Evolutionary conservation across 2,329 filamentous ascomycete species (phyloP).

Genomic region (Penicillium janthinellum): DNA sequence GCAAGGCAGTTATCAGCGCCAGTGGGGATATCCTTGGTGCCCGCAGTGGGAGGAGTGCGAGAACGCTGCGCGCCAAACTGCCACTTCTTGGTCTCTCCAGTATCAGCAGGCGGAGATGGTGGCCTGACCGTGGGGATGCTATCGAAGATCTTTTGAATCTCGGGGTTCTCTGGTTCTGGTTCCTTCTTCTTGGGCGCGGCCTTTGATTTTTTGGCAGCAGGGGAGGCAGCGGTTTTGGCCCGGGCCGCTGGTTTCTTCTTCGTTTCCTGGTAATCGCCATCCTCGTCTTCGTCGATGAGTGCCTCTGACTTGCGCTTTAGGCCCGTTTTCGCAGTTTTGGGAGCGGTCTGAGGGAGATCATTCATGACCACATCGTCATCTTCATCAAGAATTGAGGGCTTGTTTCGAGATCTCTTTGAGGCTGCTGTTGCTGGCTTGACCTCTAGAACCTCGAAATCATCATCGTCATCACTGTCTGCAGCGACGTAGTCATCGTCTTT

Average conservation of each 20-base stretch:
- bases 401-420: slow-evolving; percentile 46
- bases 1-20: slow-evolving; percentile 88
- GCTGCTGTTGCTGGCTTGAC: slow-evolving; percentile 61
- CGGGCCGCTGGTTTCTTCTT: slow-evolving; percentile 57
- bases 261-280: slow-evolving; percentile 58
- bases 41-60: slow-evolving; percentile 64
- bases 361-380: slow-evolving; percentile 55
- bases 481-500: slow-evolving; percentile 69
- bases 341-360: slow-evolving; percentile 49
- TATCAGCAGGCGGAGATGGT: slow-evolving; percentile 77
- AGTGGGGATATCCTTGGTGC: slow-evolving; percentile 71
- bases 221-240: slow-evolving; percentile 38
- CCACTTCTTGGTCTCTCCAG: slow-evolving; percentile 70
- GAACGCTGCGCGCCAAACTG: slow-evolving; percentile 69
- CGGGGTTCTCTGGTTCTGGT: slow-evolving; percentile 66
- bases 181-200: slow-evolving; percentile 60
- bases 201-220: slow-evolving; percentile 51
- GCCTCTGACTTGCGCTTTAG: slow-evolving; percentile 62
- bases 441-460: slow-evolving; percentile 65
- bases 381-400: slow-evolving; percentile 29
- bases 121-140: slow-evolving; percentile 80
- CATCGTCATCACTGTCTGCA: slow-evolving; percentile 57
- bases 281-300: slow-evolving; percentile 53
- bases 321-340: slow-evolving; percentile 42
- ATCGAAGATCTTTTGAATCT: slow-evolving; percentile 81